phyloP scores from a whole-genome alignment of 495 filamentous ascomycete species.

The Pyronema domesticum region DNA sequence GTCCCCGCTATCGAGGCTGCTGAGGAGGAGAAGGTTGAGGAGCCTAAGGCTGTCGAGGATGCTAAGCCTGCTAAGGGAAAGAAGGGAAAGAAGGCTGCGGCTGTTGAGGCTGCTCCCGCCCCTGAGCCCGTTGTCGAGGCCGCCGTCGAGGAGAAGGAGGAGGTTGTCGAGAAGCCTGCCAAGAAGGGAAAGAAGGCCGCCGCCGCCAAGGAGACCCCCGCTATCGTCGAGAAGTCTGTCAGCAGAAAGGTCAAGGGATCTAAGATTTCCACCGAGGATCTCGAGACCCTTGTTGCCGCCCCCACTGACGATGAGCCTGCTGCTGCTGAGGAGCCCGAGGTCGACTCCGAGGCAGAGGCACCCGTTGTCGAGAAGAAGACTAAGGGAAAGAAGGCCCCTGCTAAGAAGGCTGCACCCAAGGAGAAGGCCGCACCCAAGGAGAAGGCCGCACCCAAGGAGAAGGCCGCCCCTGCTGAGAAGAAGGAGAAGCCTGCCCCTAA shows the following conservation, averaged over 20 bases:
- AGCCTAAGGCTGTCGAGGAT: constrained; percentile 6
- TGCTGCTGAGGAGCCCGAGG: not conserved
- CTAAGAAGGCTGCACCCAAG: too few relatives aligned
- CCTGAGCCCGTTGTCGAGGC: constrained; percentile 9
- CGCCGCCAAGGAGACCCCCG: constrained; percentile 10
- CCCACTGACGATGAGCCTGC: not conserved
- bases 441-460: not conserved
- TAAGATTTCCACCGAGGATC: not conserved
- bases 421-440: too few relatives aligned
- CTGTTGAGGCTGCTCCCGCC: constrained; percentile 2
- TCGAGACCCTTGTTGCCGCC: not conserved
- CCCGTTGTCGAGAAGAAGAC: constrained; percentile 19
- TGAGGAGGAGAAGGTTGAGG: constrained; percentile 27
- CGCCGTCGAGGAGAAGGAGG: not conserved
- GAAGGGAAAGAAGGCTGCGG: constrained; percentile 11
- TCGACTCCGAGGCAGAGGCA: not conserved
- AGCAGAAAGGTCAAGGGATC: not conserved
- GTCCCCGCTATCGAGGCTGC: constrained; percentile 24
- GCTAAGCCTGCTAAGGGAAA: constrained; percentile 10
- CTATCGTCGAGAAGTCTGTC: constrained; percentile 1
- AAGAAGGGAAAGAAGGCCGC: constrained; percentile 11
- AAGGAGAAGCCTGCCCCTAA: constrained; percentile 25
- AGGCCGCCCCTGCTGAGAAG: constrained; percentile 25
- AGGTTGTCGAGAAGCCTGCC: not conserved
- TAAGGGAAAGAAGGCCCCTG: constrained; percentile 11